These are phyloP conservation scores for Rhynchosporium agropyri DNA, from an alignment of 2,329 filamentous ascomycete species.

Conservation along the genomic window DNA sequence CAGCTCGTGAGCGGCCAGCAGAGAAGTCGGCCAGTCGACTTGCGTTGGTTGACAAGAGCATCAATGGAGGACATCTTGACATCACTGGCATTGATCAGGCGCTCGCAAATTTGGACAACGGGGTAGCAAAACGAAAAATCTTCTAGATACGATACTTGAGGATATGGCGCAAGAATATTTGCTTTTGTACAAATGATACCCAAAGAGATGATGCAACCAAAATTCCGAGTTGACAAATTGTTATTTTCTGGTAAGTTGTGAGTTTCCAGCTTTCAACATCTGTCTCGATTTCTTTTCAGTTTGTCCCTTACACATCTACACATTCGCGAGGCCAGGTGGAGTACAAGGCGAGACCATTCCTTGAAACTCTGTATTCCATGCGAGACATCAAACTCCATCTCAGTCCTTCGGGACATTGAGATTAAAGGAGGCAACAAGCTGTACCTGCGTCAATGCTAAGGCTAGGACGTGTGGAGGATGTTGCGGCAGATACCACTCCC, in stretches of 20 bases:
- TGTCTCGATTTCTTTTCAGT: not conserved
- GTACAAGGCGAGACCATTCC: slow-evolving; percentile 75
- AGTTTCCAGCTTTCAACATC: not conserved
- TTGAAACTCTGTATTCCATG: slow-evolving; percentile 77
- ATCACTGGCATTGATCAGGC: slow-evolving; percentile 67
- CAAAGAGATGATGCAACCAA: slow-evolving; percentile 10
- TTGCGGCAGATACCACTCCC: slow-evolving; percentile 30
- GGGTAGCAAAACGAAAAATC: slow-evolving; percentile 29
- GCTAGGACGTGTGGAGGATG: slow-evolving; percentile 33
- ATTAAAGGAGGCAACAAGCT: slow-evolving; percentile 26
- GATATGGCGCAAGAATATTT: slow-evolving; percentile 1
- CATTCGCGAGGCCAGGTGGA: slow-evolving; percentile 73
- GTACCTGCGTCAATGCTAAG: slow-evolving; percentile 32
- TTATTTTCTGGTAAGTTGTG: slow-evolving; percentile 9
- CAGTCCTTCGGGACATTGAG: slow-evolving; percentile 3
- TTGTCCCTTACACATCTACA: slow-evolving; percentile 2
- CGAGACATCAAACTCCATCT: slow-evolving; percentile 56
- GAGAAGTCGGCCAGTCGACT: slow-evolving; percentile 26
- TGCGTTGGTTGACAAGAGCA: slow-evolving; percentile 33
- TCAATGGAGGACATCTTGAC: slow-evolving; percentile 49
- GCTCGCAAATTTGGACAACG: slow-evolving; percentile 55
- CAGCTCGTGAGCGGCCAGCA: slow-evolving; percentile 8
- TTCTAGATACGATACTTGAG: slow-evolving; percentile 25
- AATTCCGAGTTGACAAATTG: not conserved
- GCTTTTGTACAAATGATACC: slow-evolving; percentile 30